phyloP scores from a whole-genome alignment of 75 land plant genomes.

The Cupressus sempervirens region DNA sequence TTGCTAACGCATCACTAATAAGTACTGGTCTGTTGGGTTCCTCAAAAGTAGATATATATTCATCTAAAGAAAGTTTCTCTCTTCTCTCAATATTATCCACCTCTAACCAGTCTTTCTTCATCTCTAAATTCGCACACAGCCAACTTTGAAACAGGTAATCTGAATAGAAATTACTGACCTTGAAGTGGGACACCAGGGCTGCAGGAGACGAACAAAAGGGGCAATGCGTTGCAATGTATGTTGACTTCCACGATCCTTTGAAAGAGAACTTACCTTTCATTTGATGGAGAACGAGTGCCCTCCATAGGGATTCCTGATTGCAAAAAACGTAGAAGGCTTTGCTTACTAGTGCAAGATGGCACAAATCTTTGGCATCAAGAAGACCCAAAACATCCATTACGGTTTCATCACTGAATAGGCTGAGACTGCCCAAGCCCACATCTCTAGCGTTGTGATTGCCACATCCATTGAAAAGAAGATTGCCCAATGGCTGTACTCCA shows the following conservation, averaged over 20 bases:
- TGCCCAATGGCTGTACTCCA: constrained; percentile 84
- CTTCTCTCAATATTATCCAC: constrained; percentile 68
- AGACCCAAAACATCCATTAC: constrained; percentile 61
- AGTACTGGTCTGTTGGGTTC: constrained; percentile 86
- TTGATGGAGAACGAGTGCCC: constrained; percentile 54
- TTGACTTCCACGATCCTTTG: constrained; percentile 63
- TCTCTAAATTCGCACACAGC: constrained; percentile 90
- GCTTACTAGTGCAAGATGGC: constrained; percentile 55
- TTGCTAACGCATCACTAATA: constrained; percentile 50
- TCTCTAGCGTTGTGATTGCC: constrained; percentile 31
- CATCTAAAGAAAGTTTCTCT: constrained; percentile 63
- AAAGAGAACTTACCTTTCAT: constrained; percentile 49
- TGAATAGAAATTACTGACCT: constrained; percentile 77
- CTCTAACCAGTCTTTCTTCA: constrained; percentile 79
- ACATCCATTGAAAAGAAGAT: constrained; percentile 50
- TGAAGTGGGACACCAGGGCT: constrained; percentile 1
- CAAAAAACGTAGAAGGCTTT: constrained; percentile 77
- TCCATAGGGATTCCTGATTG: constrained; percentile 88
- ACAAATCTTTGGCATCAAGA: constrained; percentile 53
- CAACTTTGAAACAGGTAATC: constrained; percentile 98
- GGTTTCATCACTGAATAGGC: constrained; percentile 59
- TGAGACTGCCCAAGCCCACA: constrained; percentile 69
- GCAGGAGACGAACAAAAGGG: background rate
- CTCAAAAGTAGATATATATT: constrained; percentile 68
- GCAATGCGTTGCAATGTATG: constrained; percentile 39